Evolutionary conservation across 176 grass and related monocot species (phyloP), one percentile per base, ranked within the genome.

Genomic region (Secale cereale): DNA sequence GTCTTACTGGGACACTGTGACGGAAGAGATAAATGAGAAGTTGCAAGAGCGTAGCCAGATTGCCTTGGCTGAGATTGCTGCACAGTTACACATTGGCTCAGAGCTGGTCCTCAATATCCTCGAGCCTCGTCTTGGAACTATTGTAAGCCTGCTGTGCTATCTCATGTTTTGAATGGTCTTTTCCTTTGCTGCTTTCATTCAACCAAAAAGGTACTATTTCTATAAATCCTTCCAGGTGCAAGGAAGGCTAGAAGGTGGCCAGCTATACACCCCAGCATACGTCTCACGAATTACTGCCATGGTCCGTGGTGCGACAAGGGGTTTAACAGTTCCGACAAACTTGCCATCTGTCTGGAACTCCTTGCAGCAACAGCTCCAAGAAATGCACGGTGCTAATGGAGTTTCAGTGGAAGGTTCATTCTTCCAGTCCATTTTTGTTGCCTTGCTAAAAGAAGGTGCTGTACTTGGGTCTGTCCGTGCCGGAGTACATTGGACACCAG

Each of bases 221-320:
- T 73, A 14, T 54, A 43, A 65, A 73, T 86, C 40, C 61, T 68
- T 63, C 29, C 80, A 98, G 96, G 91, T 98, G 70, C 92, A 95
- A 92, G 96, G 96, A 74, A 94, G 96, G 80, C 83, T 98, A 72
- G 96, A 98, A 92, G 96, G 96, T 70, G 96, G 93, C 52, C 93
- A 98, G 48, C 81, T 98, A 69, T 98, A 95, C 70, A 98, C 96
- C 60, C 96, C 96, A 87, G 93, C 96, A 33, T 95, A 95, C 59
- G 78, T 98, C 43, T 89, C 90, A 74, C 90, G 93, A 57, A 95
- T 98, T 78, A 95, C 93, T 87, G 80, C 93, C 60, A 98, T 98
- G 96, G 88, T 95, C 23, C 93, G 89, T 85, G 96, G 96, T 74
- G 96, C 96, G 48, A 80, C 96, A 70, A 95, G 93, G 87, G 93